Evolutionary conservation across 306 rosid species (phyloP).

Genomic region (Dryas octopetala): DNA sequence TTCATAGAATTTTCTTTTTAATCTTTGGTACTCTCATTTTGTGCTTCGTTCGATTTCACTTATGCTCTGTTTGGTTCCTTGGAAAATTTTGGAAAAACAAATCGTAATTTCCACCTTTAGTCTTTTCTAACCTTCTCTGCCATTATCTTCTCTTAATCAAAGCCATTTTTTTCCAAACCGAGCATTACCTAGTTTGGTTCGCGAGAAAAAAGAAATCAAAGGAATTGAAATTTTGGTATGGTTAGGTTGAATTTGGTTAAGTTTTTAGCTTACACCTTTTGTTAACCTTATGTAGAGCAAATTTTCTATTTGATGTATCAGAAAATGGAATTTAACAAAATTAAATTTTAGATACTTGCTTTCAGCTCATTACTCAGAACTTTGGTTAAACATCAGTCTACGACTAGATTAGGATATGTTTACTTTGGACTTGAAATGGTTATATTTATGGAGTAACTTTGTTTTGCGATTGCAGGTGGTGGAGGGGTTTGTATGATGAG

Average conservation of each 20-base stretch:
- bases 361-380: not conserved
- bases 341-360: no score
- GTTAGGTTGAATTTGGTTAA: not conserved
- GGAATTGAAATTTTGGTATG: not conserved
- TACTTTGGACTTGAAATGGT: not conserved
- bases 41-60: not conserved
- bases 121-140: not conserved
- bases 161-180: not conserved
- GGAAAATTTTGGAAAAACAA: conserved; percentile 2
- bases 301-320: not conserved
- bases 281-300: not conserved
- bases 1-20: not conserved
- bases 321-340: not conserved
- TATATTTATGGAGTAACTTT: not conserved
- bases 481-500: conserved; percentile 88
- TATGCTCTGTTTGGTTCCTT: not conserved
- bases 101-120: not conserved
- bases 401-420: not conserved
- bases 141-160: not conserved
- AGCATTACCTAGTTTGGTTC: not conserved
- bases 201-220: not conserved
- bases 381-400: not conserved
- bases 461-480: conserved; percentile 33
- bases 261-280: not conserved
- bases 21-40: not conserved